phyloP scores from a whole-genome alignment of 2,329 filamentous ascomycete species.

The Davidsoniella virescens region DNA sequence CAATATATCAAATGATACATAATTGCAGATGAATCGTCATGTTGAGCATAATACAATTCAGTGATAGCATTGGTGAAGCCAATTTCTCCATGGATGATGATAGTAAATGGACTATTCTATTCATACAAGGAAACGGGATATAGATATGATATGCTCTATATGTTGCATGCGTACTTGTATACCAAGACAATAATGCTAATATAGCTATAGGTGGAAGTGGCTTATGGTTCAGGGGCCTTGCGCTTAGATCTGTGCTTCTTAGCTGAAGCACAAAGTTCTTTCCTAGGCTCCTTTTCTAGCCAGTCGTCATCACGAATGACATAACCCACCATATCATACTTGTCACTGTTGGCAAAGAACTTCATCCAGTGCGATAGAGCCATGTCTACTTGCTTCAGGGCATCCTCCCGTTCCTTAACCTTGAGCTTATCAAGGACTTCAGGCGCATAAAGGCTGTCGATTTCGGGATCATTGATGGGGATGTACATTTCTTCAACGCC shows the following conservation, averaged over 20 bases:
- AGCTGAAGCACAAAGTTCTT: neutral
- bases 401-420: slow-evolving; percentile 47
- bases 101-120: too few species aligned
- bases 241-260: neutral
- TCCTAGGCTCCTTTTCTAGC: slow-evolving; percentile 27
- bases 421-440: slow-evolving; percentile 36
- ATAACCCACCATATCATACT: slow-evolving; percentile 67
- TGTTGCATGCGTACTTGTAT: neutral
- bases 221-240: neutral
- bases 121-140: neutral
- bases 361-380: slow-evolving; percentile 65
- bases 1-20: neutral
- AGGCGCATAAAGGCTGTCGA: slow-evolving; percentile 42
- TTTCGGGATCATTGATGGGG: slow-evolving; percentile 42
- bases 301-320: slow-evolving; percentile 47
- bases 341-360: slow-evolving; percentile 65
- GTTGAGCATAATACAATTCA: neutral
- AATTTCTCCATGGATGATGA: neutral
- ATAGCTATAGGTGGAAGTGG: neutral
- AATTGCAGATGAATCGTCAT: neutral
- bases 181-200: neutral
- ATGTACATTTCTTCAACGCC: slow-evolving; percentile 80
- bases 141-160: too few species aligned
- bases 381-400: slow-evolving; percentile 46
- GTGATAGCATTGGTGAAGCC: neutral